These are phyloP conservation scores for Aegilops longissima DNA, from an alignment of 176 grass and related monocot genomes.

Conservation along the genomic window DNA sequence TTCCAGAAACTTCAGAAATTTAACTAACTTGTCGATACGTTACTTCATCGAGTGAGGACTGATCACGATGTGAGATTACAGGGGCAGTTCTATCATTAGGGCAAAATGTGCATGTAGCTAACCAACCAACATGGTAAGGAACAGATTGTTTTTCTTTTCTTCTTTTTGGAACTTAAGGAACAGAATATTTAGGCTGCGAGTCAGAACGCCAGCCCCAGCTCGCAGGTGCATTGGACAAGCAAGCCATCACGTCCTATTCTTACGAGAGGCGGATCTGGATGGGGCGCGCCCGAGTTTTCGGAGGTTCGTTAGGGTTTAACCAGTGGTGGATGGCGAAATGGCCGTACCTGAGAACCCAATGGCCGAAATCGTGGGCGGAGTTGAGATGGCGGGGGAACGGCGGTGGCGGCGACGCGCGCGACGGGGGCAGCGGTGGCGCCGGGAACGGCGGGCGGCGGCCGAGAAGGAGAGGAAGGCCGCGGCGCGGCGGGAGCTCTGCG, in stretches of 20 bases:
- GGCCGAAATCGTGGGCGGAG: neutral
- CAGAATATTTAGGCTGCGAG: neutral
- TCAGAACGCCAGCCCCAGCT: neutral
- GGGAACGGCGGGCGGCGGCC: neutral
- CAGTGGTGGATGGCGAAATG: neutral
- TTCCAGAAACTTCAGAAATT: neutral
- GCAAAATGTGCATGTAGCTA: neutral
- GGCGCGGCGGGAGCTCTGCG: neutral
- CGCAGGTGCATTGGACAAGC: neutral
- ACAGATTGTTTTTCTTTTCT: neutral
- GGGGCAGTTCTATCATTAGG: neutral
- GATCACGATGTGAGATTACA: neutral
- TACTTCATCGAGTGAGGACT: neutral
- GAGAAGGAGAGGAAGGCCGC: neutral
- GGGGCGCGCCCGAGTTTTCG: neutral
- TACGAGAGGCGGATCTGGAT: neutral
- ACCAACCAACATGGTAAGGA: neutral
- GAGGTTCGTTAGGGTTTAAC: neutral
- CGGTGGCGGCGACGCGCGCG: neutral
- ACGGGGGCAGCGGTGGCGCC: neutral
- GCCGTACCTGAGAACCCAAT: neutral
- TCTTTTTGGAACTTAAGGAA: neutral
- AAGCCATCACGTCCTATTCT: neutral
- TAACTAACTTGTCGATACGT: neutral
- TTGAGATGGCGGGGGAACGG: neutral